A percentile compares a stretch with the other conserved stretches of the same genome.
phyloP scores from a whole-genome alignment of 805 yeast species.

The Pichia rugopelliculosa region DNA sequence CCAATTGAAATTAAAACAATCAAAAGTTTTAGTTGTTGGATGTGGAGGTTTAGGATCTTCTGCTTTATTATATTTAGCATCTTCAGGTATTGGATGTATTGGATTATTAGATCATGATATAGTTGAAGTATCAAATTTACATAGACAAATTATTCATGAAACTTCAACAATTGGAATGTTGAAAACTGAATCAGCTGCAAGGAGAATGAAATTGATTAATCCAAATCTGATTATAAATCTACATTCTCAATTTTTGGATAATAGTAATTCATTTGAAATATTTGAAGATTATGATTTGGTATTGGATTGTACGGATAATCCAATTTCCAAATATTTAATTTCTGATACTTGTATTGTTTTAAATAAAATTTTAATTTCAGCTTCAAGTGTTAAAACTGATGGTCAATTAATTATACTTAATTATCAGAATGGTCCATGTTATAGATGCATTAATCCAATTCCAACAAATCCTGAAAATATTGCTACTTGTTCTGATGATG shows the following conservation, averaged over 20 bases:
- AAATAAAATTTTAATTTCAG: slow-evolving; percentile 74
- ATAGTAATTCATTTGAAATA: slow-evolving; percentile 55
- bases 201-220: slow-evolving; percentile 47
- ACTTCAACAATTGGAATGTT: slow-evolving; percentile 55
- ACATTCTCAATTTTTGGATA: slow-evolving; percentile 43
- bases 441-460: slow-evolving; percentile 83
- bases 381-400: slow-evolving; percentile 84
- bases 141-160: slow-evolving; percentile 80
- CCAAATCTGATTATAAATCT: slow-evolving; percentile 55
- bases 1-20: slow-evolving; percentile 50
- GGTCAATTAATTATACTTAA: slow-evolving; percentile 83
- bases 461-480: slow-evolving; percentile 86
- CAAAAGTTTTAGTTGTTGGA: slow-evolving; percentile 74
- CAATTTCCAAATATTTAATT: slow-evolving; percentile 76
- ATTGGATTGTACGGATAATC: slow-evolving; percentile 93
- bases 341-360: slow-evolving; percentile 73
- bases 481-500: slow-evolving; percentile 85
- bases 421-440: slow-evolving; percentile 79
- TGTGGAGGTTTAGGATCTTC: slow-evolving; percentile 98
- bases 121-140: slow-evolving; percentile 81
- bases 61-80: slow-evolving; percentile 73
- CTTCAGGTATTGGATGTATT: slow-evolving; percentile 78
- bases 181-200: slow-evolving; percentile 76
- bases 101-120: slow-evolving; percentile 85
- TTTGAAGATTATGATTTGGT: slow-evolving; percentile 64